Conservation (phyloP, 73 alveolate genomes). For the Paramecium caudatum region DNA sequence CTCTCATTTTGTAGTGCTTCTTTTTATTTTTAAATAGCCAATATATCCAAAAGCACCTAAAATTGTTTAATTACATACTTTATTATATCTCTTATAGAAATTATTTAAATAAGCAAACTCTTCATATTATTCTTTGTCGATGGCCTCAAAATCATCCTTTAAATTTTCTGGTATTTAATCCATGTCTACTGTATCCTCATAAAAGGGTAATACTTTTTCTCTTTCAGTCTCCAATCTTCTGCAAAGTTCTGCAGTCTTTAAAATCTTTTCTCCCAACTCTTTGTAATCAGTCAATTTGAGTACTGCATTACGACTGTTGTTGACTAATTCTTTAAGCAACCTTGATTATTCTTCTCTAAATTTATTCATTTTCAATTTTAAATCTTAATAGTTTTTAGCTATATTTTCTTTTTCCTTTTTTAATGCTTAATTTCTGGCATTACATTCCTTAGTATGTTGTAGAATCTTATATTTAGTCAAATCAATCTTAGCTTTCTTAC, state of each 20-base stretch:
- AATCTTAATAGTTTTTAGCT: conserved; percentile 92
- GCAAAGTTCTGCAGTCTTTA: conserved; percentile 97
- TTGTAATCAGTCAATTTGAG: conserved; percentile 93
- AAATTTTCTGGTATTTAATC: conserved; percentile 90
- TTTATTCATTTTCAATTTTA: conserved; percentile 94
- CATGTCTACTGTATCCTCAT: conserved; percentile 89
- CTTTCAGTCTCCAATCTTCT: conserved; percentile 97
- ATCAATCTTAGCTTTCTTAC: conserved; percentile 87
- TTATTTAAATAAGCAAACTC: conserved; percentile 94
- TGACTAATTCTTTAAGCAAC: conserved; percentile 93
- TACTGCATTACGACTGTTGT: conserved; percentile 94
- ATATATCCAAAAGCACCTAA: conserved; percentile 92
- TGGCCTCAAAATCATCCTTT: conserved; percentile 90
- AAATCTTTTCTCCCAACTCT: conserved; percentile 94
- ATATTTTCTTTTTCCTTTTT: conserved; percentile 94
- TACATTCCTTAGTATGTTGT: conserved; percentile 96
- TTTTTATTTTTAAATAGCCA: conserved; percentile 97
- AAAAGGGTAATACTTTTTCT: conserved; percentile 98
- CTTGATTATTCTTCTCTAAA: conserved; percentile 97
- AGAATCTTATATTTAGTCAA: conserved; percentile 91
- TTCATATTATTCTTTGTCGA: conserved; percentile 90
- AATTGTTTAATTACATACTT: conserved; percentile 61
- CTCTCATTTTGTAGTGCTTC: conserved; percentile 96
- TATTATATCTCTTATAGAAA: conserved; percentile 97
- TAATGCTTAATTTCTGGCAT: conserved; percentile 93